These are phyloP conservation scores for Fraxinus floribunda DNA, from an alignment of 305 asterid genomes.

Conservation along the genomic window DNA sequence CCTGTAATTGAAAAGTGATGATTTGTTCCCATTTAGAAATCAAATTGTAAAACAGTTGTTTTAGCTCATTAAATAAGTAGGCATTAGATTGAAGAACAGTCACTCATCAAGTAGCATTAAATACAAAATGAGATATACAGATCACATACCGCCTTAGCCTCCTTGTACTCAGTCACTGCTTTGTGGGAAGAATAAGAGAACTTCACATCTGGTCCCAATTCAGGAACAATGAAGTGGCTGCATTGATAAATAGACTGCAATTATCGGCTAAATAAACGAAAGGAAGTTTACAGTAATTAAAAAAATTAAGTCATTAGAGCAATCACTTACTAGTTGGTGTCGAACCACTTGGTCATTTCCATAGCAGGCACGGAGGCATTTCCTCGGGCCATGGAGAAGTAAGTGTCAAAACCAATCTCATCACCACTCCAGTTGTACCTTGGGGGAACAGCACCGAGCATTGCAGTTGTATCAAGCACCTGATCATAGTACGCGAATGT, in stretches of 20 bases:
- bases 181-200: conserved; percentile 42
- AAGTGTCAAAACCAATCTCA: conserved; percentile 69
- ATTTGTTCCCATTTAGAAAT: not conserved
- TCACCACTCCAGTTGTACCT: conserved; percentile 81
- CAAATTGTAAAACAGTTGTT: not conserved
- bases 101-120: not conserved
- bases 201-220: conserved; percentile 37
- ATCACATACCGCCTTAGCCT: conserved; percentile 37
- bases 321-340: conserved; percentile 82
- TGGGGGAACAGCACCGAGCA: conserved; percentile 86
- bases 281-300: not conserved
- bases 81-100: not conserved
- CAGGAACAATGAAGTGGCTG: conserved; percentile 47
- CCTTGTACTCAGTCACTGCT: conserved; percentile 38
- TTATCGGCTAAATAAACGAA: not conserved
- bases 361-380: conserved; percentile 88
- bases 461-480: conserved; percentile 73
- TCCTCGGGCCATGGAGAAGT: conserved; percentile 91
- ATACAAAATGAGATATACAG: not conserved
- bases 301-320: not conserved
- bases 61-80: not conserved
- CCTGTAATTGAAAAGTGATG: not conserved
- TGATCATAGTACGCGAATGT: conserved; percentile 79
- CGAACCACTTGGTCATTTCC: conserved; percentile 98
- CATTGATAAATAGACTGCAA: conserved; percentile 18